Percentiles rank a stretch among this genome's conserved stretches.
These are phyloP conservation scores for Cucurbita moschata DNA, from an alignment of 306 rosid genomes.

Conservation along the genomic window DNA sequence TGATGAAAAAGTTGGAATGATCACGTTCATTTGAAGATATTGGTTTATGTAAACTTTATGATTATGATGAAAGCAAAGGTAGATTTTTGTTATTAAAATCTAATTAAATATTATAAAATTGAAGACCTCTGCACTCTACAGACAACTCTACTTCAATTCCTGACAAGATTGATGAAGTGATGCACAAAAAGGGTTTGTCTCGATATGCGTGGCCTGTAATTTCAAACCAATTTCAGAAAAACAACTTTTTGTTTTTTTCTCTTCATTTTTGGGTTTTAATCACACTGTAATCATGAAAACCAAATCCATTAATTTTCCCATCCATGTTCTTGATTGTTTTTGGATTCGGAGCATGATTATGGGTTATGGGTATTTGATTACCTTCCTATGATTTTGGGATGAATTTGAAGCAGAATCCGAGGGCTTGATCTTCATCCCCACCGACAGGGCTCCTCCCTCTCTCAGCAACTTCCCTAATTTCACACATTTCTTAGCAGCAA, in stretches of 20 bases:
- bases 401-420: conserved; percentile 17
- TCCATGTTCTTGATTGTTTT: not conserved
- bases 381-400: conserved; percentile 21
- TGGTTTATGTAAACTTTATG: not conserved
- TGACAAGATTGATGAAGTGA: not conserved
- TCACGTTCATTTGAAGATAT: not conserved
- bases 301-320: not conserved
- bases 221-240: not conserved
- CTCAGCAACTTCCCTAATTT: conserved; percentile 61
- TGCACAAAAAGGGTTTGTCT: not conserved
- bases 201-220: not conserved
- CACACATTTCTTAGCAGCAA: conserved; percentile 66
- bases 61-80: not conserved
- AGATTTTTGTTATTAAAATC: no score
- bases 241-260: not conserved
- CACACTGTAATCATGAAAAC: not conserved
- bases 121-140: not conserved
- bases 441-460: conserved; percentile 35
- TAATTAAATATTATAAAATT: not conserved
- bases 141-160: not conserved
- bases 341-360: not conserved
- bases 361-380: not conserved
- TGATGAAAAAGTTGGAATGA: not conserved
- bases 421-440: conserved; percentile 28
- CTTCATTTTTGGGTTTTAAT: not conserved